Base-by-base conservation (phyloP, 2,329 filamentous ascomycete species). In the Thielaviopsis ethacetica region DNA sequence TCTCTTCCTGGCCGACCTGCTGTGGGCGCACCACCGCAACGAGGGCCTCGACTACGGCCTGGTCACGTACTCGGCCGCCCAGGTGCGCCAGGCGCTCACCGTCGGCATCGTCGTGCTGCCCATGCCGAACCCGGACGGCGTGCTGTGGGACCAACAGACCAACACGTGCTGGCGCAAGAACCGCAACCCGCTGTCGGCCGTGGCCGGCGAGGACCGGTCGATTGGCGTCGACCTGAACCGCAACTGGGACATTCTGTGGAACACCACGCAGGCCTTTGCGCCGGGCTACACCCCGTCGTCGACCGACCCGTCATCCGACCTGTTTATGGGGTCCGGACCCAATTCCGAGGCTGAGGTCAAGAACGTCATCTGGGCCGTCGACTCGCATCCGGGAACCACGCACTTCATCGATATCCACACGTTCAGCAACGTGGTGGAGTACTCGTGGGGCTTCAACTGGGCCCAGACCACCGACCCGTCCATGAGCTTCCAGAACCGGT, bases 331-430 rank as follows among this genome's bases (percentile, higher is more conserved):
- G 49, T 73, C 72, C 1, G 69, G 67, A 12, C 70, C 79, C 1
- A 73, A 75, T 56, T 82, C 79, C 0, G 79, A 83, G 68, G 70
- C 79, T 0, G 80, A 83, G 69, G 76, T 78, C 1, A 70, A 75
- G 66, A 78, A 74, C 65, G 71, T 80, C 60, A 75, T 74, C 60
- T 80, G 75, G 68, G 66, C 79, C 7, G 69, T 81, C 65, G 72
- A 77, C 63, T 70, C 71, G 27, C 77, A 75, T 67, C 66, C 70
- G 54, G 73, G 73, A 52, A 68, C 82, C 53, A 71, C 75, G 27
- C 82, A 78, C 78, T 80, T 79, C 66, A 68, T 81, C 61, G 80
- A 83, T 62, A 71, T 82, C 52, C 80, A 83, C 71, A 80, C 78
- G 1, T 76, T 71, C 27, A 71, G 72, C 0, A 77, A 76, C 2